Evolutionary conservation across 768 basidiomycete genomes (phyloP).

Genomic region (Lactarius evosmus): DNA sequence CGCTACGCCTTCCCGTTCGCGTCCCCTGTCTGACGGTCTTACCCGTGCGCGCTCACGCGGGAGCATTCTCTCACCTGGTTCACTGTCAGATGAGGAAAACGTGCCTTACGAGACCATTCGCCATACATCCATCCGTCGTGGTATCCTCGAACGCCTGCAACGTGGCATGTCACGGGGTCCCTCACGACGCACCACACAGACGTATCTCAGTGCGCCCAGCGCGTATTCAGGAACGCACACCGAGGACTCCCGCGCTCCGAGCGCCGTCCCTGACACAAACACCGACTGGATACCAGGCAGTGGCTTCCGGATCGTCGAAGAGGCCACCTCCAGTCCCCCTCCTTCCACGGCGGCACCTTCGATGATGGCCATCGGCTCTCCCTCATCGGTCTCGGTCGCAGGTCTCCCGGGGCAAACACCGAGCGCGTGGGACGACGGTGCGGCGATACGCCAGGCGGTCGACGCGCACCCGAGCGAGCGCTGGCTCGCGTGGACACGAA

Average conservation of each 20-base stretch:
- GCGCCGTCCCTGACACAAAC: not conserved
- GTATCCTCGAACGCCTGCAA: slow-evolving; percentile 43
- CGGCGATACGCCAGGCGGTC: slow-evolving; percentile 29
- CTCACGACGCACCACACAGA: slow-evolving; percentile 15
- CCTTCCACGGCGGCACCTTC: not conserved
- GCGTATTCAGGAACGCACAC: slow-evolving; percentile 20
- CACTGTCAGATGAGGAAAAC: slow-evolving; percentile 31
- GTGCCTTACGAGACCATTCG: slow-evolving; percentile 46
- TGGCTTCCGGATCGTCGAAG: slow-evolving; percentile 46
- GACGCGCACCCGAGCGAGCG: slow-evolving; percentile 20
- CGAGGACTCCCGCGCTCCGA: slow-evolving; percentile 8
- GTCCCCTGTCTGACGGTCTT: too few relatives aligned
- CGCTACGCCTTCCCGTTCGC: slow-evolving; percentile 1
- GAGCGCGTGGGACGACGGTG: slow-evolving; percentile 22
- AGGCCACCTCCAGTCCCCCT: slow-evolving; percentile 29
- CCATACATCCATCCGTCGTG: slow-evolving; percentile 52
- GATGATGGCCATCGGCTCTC: not conserved
- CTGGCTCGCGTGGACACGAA: slow-evolving; percentile 26
- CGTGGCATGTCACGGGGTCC: slow-evolving; percentile 26
- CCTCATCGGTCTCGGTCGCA: not conserved
- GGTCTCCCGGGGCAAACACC: slow-evolving; percentile 23
- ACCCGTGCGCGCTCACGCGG: slow-evolving; percentile 18
- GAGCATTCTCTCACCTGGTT: not conserved
- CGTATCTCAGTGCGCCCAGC: slow-evolving; percentile 24
- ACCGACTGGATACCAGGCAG: slow-evolving; percentile 30